Base-by-base conservation (phyloP, 2,329 filamentous ascomycete genomes). In the Colletotrichum gigasporum region DNA sequence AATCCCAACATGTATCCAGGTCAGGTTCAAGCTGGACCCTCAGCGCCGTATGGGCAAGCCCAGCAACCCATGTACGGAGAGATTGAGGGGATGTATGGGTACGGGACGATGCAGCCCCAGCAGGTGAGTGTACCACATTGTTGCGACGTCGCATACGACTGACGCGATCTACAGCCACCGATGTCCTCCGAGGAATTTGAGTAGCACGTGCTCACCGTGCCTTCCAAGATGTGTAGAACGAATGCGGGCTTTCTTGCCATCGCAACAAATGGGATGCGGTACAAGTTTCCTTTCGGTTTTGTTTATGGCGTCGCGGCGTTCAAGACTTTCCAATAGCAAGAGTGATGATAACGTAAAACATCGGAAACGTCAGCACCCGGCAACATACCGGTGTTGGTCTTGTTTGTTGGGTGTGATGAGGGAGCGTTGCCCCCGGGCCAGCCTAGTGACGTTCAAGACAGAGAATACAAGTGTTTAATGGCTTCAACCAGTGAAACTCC, bases 81-180 rank as follows among this genome's bases (percentile, higher is more conserved):
- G 60, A 90, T 94, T 78, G 90, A 93, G 67, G 89, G 88, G 68
- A 97, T 97, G 85, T 98, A 98, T 69, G 86, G 86, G 37, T 97
- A 96, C 75, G 86, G 90, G 12, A 82, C 89, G 67, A 92, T 97
- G 86, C 90, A 91, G 71, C 87, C 91, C 68, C 93, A 96, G 77
- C 92, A 94, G 83, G 92, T 94, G 83, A 76, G 86, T 79, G n/a
- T n/a, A 20, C 20, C 22, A 12, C 32, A 42, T 50, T 61, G 30
- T 4, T 9, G 22, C 32, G n/a, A 35, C 34, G n/a, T 5, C 14
- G 5, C 8, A 18, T 48, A 50, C 24, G 28, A 35, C 39, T 44
- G 34, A 35, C 10, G 16, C 39, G 8, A 59, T n/a, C 24, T 42
- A 18, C 51, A 83, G 80, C 76, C 79, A 45, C 76, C 78, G 41